Evolutionary conservation across 2,329 filamentous ascomycete genomes (phyloP).

Genomic region (Hypoxylon sp.): DNA sequence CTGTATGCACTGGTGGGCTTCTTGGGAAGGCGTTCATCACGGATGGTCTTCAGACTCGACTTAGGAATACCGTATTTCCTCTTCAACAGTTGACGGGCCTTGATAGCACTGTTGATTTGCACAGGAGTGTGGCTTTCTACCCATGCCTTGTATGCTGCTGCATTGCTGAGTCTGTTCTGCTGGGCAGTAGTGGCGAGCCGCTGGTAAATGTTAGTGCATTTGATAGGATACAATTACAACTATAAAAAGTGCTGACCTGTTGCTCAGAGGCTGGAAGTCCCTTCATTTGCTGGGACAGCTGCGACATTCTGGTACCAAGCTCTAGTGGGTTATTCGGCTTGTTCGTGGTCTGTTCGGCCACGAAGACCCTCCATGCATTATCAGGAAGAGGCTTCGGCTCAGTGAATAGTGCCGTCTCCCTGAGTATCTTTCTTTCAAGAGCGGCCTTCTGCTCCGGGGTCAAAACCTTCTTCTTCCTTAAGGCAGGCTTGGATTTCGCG

Average conservation of each 20-base stretch:
- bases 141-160: constrained; percentile 61
- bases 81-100: constrained; percentile 60
- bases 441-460: constrained; percentile 56
- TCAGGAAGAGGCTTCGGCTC: constrained; percentile 55
- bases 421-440: constrained; percentile 51
- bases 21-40: constrained; percentile 64
- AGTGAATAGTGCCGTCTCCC: constrained; percentile 58
- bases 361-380: constrained; percentile 57
- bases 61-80: constrained; percentile 53
- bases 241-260: constrained; percentile 57
- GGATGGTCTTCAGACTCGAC: constrained; percentile 51
- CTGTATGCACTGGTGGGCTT: constrained; percentile 52
- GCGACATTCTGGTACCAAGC: constrained; percentile 46
- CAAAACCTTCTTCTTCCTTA: constrained; percentile 48
- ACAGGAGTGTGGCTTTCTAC: constrained; percentile 58
- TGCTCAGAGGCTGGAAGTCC: constrained; percentile 57
- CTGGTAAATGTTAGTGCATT: constrained; percentile 49
- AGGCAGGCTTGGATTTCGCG: constrained; percentile 32
- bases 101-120: constrained; percentile 62
- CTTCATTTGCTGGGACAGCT: constrained; percentile 55
- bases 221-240: neutral
- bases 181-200: constrained; percentile 53
- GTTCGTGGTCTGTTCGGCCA: constrained; percentile 52
- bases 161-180: constrained; percentile 60
- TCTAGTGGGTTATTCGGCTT: constrained; percentile 7